A percentile compares a stretch with the other conserved stretches of the same genome.
Evolutionary conservation across 1,139 yeast genomes (phyloP).

Genomic region (Pichia sp.): DNA sequence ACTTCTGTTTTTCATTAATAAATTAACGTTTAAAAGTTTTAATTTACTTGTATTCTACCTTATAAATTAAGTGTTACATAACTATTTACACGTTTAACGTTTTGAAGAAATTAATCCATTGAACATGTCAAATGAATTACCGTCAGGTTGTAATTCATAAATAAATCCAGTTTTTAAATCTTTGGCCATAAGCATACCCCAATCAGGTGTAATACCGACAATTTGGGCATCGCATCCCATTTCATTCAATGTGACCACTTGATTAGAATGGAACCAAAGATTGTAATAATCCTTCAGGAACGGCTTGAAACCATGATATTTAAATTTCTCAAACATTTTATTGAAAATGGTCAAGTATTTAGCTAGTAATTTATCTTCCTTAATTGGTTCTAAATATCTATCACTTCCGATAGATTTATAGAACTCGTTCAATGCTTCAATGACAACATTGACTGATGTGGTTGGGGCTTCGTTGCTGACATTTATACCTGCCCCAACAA

Average conservation of each 20-base stretch:
- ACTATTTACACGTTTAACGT: slow-evolving; percentile 29
- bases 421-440: slow-evolving; percentile 53
- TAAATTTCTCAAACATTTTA: slow-evolving; percentile 51
- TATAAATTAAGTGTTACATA: neutral
- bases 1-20: slow-evolving; percentile 14
- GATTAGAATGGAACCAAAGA: slow-evolving; percentile 79
- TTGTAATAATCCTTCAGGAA: slow-evolving; percentile 70
- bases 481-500: slow-evolving; percentile 85
- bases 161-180: slow-evolving; percentile 55
- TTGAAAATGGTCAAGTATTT: slow-evolving; percentile 61
- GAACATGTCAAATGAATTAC: slow-evolving; percentile 94
- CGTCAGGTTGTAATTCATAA: slow-evolving; percentile 87
- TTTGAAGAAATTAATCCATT: slow-evolving; percentile 80
- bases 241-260: slow-evolving; percentile 47
- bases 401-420: slow-evolving; percentile 21
- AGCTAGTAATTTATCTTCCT: slow-evolving; percentile 64
- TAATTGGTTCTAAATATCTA: slow-evolving; percentile 31
- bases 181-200: slow-evolving; percentile 74
- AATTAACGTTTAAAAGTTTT: slow-evolving; percentile 13
- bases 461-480: slow-evolving; percentile 86
- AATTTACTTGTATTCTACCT: neutral
- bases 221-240: slow-evolving; percentile 51
- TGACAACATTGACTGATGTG: slow-evolving; percentile 70
- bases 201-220: slow-evolving; percentile 75
- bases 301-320: slow-evolving; percentile 57